Percentiles rank a stretch among this genome's conserved stretches.
Conservation (phyloP, 1,284 basidiomycete genomes). For the Apiotrichum sp. region DNA sequence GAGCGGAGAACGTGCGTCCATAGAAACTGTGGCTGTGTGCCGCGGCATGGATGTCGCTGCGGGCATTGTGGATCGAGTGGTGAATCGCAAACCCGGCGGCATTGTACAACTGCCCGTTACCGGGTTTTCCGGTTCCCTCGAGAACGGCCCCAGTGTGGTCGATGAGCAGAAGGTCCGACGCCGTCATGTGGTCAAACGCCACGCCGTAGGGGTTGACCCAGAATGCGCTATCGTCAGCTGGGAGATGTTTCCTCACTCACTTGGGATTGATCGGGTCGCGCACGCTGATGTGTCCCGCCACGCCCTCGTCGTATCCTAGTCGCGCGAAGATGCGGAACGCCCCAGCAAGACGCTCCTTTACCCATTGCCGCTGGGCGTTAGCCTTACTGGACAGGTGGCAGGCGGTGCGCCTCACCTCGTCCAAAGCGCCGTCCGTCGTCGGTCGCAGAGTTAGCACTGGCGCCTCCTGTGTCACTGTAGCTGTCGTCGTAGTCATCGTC, state of each 20-base stretch:
- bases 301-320: slow-evolving; percentile 57
- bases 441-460: no score
- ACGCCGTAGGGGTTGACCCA: slow-evolving; percentile 55
- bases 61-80: slow-evolving; percentile 55
- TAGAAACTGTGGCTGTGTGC: slow-evolving; percentile 60
- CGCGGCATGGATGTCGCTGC: slow-evolving; percentile 59
- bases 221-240: slow-evolving; percentile 36
- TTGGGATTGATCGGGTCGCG: slow-evolving; percentile 54
- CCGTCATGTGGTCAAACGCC: slow-evolving; percentile 50
- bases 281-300: slow-evolving; percentile 61
- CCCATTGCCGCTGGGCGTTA: slow-evolving; percentile 46
- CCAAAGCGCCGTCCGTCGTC: no score
- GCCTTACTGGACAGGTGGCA: no score
- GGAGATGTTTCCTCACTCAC: slow-evolving; percentile 23
- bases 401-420: no score
- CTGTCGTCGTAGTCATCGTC: no score
- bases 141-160: slow-evolving; percentile 53
- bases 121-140: slow-evolving; percentile 41
- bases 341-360: slow-evolving; percentile 53
- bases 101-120: slow-evolving; percentile 42
- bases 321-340: slow-evolving; percentile 47
- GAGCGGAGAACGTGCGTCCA: slow-evolving; percentile 59
- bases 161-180: slow-evolving; percentile 51
- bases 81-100: slow-evolving; percentile 54
- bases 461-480: no score